Percentiles rank a stretch among this genome's conserved stretches.
Evolutionary conservation across 2,329 filamentous ascomycete species (phyloP).

Genomic region (Hirsutella minnesotensis): DNA sequence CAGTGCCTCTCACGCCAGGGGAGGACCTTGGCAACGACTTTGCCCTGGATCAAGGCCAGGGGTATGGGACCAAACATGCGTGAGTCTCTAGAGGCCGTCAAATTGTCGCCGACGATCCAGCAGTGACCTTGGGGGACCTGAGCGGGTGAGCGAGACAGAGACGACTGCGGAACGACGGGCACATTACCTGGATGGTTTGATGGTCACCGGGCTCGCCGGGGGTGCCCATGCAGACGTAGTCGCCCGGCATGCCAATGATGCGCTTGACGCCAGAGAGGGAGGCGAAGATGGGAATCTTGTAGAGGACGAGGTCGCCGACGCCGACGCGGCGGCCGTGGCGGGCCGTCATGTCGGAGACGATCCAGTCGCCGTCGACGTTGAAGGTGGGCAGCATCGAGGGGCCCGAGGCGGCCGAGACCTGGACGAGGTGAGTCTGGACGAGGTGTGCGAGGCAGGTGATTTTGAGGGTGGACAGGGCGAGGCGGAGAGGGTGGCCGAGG

Average conservation of each 20-base stretch:
- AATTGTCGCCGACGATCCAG: slow-evolving; percentile 82
- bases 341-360: slow-evolving; percentile 57
- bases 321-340: slow-evolving; percentile 51
- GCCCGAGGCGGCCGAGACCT: slow-evolving; percentile 49
- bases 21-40: slow-evolving; percentile 56
- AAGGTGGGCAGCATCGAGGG: slow-evolving; percentile 89
- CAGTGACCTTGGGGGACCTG: slow-evolving; percentile 87
- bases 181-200: slow-evolving; percentile 54
- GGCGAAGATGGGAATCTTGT: slow-evolving; percentile 58
- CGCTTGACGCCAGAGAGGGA: slow-evolving; percentile 62
- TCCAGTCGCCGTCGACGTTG: slow-evolving; percentile 50
- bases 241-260: slow-evolving; percentile 62
- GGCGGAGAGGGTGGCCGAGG: slow-evolving; percentile 26
- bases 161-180: background rate
- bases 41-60: slow-evolving; percentile 71
- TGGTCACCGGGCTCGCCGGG: slow-evolving; percentile 35
- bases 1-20: slow-evolving; percentile 39
- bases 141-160: background rate
- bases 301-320: slow-evolving; percentile 79
- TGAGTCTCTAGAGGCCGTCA: slow-evolving; percentile 75
- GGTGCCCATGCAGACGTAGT: slow-evolving; percentile 59
- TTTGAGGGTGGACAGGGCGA: slow-evolving; percentile 21
- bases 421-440: slow-evolving; percentile 48
- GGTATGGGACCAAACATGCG: slow-evolving; percentile 78
- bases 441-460: slow-evolving; percentile 29